A percentile compares a stretch with the other conserved stretches of the same genome.
Evolutionary conservation across 768 basidiomycete genomes (phyloP).

Genomic region (Termitomyces sp.): DNA sequence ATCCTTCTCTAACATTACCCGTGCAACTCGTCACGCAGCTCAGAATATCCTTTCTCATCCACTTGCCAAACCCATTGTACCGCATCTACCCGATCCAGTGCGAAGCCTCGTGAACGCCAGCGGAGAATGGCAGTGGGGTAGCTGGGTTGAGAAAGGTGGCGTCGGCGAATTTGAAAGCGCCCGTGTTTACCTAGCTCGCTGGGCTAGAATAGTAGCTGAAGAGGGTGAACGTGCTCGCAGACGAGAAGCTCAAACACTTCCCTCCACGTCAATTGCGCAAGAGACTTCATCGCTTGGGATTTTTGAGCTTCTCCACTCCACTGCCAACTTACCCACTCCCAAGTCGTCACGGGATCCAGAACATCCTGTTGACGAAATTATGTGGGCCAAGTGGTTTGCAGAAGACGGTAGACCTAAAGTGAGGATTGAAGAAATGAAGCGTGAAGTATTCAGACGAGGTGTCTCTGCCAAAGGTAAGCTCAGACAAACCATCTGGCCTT

Average conservation of each 20-base stretch:
- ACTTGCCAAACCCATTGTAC: conserved; percentile 91
- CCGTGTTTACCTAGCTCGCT: conserved; percentile 90
- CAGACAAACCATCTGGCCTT: conserved; percentile 84
- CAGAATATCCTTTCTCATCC: conserved; percentile 95
- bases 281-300: conserved; percentile 77
- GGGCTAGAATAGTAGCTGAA: conserved; percentile 97
- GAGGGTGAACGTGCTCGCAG: conserved; percentile 89
- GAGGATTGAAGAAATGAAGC: conserved; percentile 60
- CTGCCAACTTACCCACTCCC: conserved; percentile 75
- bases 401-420: conserved; percentile 62
- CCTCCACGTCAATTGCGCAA: conserved; percentile 47
- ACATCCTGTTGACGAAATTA: conserved; percentile 67
- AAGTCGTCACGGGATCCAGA: conserved; percentile 76
- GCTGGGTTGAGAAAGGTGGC: conserved; percentile 89
- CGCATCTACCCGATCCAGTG: conserved; percentile 94
- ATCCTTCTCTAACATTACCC: conserved; percentile 91
- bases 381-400: conserved; percentile 80
- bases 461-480: conserved; percentile 46
- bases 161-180: conserved; percentile 97
- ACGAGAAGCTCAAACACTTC: conserved; percentile 69
- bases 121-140: conserved; percentile 90
- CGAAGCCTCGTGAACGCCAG: conserved; percentile 83
- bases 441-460: conserved; percentile 77
- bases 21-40: conserved; percentile 88
- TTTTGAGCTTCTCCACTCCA: conserved; percentile 80